phyloP scores from a whole-genome alignment of 2,329 filamentous ascomycete genomes.

The Neofusicoccum cordaticola region DNA sequence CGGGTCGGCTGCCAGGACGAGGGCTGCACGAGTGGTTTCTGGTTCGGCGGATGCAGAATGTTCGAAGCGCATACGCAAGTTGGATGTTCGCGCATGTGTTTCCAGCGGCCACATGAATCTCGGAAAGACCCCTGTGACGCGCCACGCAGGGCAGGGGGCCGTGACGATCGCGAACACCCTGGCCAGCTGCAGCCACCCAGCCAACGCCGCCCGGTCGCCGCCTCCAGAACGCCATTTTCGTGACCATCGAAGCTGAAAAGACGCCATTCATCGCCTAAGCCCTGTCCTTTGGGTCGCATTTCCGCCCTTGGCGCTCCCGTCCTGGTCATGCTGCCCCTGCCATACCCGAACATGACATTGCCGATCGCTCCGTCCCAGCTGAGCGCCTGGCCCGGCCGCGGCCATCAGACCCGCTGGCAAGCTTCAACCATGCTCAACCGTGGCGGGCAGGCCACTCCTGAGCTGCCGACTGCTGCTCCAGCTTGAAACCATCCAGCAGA shows the following conservation, averaged over 20 bases:
- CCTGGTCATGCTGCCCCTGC: constrained; percentile 1
- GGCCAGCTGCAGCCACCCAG: background rate
- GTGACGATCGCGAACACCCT: background rate
- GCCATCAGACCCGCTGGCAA: background rate
- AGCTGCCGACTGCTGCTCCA: background rate
- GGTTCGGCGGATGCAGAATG: background rate
- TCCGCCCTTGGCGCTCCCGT: background rate
- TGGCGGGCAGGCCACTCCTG: background rate
- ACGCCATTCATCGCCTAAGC: constrained; percentile 10
- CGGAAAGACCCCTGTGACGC: background rate
- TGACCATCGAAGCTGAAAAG: constrained; percentile 12
- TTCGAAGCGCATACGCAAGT: background rate
- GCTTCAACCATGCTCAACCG: constrained; percentile 10
- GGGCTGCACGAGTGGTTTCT: background rate
- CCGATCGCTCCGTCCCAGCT: constrained; percentile 2
- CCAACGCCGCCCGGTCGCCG: background rate
- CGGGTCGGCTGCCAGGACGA: background rate
- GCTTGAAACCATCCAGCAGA: background rate
- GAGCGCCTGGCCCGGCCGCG: constrained; percentile 3
- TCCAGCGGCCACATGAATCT: background rate
- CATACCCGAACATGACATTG: constrained; percentile 7
- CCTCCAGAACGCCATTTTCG: constrained; percentile 13
- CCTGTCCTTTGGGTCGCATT: constrained; percentile 1
- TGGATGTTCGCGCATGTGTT: background rate
- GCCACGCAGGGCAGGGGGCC: background rate